Conservation (phyloP, 176 grass and related monocot species). For the Phyllostachys edulis region DNA sequence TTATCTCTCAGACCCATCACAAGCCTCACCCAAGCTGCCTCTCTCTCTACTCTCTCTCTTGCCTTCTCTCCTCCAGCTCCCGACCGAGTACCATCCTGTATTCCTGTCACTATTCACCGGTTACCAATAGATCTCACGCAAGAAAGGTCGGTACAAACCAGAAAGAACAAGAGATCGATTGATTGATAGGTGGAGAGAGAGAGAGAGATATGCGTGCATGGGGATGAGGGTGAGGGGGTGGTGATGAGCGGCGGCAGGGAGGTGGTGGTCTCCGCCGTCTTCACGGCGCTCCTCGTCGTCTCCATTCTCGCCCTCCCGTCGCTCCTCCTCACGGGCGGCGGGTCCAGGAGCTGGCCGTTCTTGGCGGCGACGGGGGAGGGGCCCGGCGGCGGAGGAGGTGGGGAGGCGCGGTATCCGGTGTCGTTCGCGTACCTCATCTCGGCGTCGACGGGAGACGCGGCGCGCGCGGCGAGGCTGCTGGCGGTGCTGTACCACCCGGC, state of each 20-base stretch:
- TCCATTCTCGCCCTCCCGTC: slow-evolving; percentile 77
- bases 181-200: slow-evolving; percentile 3
- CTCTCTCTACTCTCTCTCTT: neutral
- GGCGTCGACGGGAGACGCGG: slow-evolving; percentile 66
- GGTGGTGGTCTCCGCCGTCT: slow-evolving; percentile 47
- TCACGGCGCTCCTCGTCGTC: slow-evolving; percentile 61
- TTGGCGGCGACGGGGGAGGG: neutral
- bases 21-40: neutral
- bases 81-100: neutral
- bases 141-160: neutral
- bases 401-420: slow-evolving; percentile 50
- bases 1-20: slow-evolving; percentile 1
- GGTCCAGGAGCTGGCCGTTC: slow-evolving; percentile 7
- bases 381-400: neutral
- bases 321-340: slow-evolving; percentile 42
- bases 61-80: neutral
- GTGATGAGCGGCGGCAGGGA: slow-evolving; percentile 32
- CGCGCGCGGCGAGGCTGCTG: slow-evolving; percentile 54
- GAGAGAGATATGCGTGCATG: slow-evolving; percentile 15
- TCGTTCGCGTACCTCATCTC: slow-evolving; percentile 95
- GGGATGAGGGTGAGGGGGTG: slow-evolving; percentile 37
- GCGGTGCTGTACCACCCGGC: slow-evolving; percentile 89
- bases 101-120: neutral
- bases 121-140: neutral
- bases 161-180: neutral